Evolutionary conservation across 352 stramenopile genomes (phyloP).

Genomic region (Pythium phragmiticola): DNA sequence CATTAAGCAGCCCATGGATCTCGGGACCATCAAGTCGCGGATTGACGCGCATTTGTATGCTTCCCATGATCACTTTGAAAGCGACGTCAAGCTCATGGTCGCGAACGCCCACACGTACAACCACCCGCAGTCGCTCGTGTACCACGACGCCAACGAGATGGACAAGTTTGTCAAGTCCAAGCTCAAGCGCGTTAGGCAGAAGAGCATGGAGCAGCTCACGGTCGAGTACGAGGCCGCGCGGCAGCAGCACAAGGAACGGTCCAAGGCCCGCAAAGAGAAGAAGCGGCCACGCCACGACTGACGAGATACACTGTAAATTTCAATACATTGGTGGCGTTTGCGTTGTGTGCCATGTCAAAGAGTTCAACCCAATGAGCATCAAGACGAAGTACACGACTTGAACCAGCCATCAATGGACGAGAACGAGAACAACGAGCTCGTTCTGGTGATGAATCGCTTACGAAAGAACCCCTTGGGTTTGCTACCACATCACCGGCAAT

Average conservation of each 20-base stretch:
- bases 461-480: too few relatives aligned
- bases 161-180: conserved; percentile 82
- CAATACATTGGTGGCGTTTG: neutral
- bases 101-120: conserved; percentile 88
- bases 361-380: too few relatives aligned
- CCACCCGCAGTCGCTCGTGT: conserved; percentile 78
- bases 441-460: too few relatives aligned
- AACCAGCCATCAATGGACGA: neutral
- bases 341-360: neutral
- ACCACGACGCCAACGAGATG: conserved; percentile 82
- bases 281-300: conserved; percentile 60
- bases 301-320: conserved; percentile 1
- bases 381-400: too few relatives aligned
- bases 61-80: conserved; percentile 64
- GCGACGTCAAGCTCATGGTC: conserved; percentile 85
- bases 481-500: too few relatives aligned
- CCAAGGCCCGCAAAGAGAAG: conserved; percentile 77
- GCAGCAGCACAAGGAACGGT: conserved; percentile 76
- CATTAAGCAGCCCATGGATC: conserved; percentile 85
- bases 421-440: too few relatives aligned
- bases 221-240: conserved; percentile 73
- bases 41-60: conserved; percentile 69
- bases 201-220: conserved; percentile 55
- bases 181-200: conserved; percentile 65
- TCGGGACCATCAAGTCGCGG: conserved; percentile 83